phyloP scores from a whole-genome alignment of 352 stramenopile genomes.

The Thraustochytrium striatum region DNA sequence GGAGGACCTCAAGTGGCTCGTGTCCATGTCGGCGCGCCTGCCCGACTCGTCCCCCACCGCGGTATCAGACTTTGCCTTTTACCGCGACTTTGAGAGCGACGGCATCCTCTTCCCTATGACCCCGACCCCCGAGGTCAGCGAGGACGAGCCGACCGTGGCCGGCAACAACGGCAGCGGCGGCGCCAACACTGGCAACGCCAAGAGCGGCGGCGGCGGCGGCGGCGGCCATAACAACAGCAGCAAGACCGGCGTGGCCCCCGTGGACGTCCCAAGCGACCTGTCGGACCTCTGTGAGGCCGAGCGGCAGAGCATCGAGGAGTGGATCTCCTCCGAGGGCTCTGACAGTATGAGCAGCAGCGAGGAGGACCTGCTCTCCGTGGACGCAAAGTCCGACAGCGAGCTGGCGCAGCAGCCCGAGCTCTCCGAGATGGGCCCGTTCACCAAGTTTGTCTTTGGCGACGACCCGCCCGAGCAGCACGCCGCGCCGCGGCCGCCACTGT shows the following conservation, averaged over 20 bases:
- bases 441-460: constrained; percentile 18
- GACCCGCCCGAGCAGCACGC: background rate
- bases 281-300: background rate
- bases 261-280: background rate
- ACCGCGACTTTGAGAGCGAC: background rate
- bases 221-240: too few relatives aligned
- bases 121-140: background rate
- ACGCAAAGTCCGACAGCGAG: constrained; percentile 11
- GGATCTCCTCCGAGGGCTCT: background rate
- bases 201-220: background rate
- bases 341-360: background rate
- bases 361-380: constrained; percentile 20
- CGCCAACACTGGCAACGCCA: background rate
- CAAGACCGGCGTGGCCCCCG: background rate
- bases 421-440: constrained; percentile 13
- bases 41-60: constrained; percentile 24
- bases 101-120: background rate
- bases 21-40: background rate
- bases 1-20: constrained; percentile 24
- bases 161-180: background rate
- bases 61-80: constrained; percentile 32
- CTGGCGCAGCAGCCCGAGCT: constrained; percentile 28
- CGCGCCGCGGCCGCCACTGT: background rate
- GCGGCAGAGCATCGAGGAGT: background rate
- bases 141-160: background rate